Conservation (phyloP, 768 basidiomycete species). For the Trametes villosa region DNA sequence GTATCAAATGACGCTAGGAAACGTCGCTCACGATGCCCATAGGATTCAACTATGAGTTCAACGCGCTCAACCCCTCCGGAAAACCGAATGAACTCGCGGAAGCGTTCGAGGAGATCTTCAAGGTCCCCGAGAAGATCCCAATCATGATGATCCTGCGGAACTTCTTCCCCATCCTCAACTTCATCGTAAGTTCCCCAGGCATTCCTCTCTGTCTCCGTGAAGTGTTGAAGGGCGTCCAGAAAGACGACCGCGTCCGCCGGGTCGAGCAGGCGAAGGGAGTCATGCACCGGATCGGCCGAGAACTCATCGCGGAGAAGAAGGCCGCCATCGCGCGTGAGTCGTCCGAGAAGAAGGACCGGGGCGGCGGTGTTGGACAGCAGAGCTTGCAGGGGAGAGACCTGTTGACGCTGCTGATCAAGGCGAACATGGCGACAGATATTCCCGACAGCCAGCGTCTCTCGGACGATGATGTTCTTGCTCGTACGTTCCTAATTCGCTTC, state of each 20-base stretch:
- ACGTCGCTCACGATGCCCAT: too few relatives aligned
- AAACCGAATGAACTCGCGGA: conserved; percentile 36
- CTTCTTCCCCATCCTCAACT: conserved; percentile 26
- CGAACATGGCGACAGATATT: conserved; percentile 66
- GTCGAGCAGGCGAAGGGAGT: conserved; percentile 18
- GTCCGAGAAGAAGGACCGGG: conserved; percentile 39
- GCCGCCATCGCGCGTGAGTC: conserved; percentile 33
- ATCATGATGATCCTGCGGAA: conserved; percentile 22
- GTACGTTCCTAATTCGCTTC: conserved; percentile 37
- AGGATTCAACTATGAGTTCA: conserved; percentile 43
- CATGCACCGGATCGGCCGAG: conserved; percentile 34
- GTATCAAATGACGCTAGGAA: background rate
- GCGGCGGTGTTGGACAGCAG: background rate
- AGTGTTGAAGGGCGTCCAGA: background rate
- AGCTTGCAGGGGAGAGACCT: conserved; percentile 15
- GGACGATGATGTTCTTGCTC: conserved; percentile 64
- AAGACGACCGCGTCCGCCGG: background rate
- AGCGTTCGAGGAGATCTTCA: conserved; percentile 36
- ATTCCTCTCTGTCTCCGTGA: background rate
- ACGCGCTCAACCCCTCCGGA: conserved; percentile 34
- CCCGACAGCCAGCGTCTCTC: conserved; percentile 56
- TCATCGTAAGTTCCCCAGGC: conserved; percentile 17
- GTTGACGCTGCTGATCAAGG: conserved; percentile 52
- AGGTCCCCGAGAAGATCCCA: conserved; percentile 2
- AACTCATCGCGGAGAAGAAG: conserved; percentile 39